A percentile compares a stretch with the other conserved stretches of the same genome.
phyloP scores from a whole-genome alignment of 164 flowering plant species.

The Aristolochia fimbriata region DNA sequence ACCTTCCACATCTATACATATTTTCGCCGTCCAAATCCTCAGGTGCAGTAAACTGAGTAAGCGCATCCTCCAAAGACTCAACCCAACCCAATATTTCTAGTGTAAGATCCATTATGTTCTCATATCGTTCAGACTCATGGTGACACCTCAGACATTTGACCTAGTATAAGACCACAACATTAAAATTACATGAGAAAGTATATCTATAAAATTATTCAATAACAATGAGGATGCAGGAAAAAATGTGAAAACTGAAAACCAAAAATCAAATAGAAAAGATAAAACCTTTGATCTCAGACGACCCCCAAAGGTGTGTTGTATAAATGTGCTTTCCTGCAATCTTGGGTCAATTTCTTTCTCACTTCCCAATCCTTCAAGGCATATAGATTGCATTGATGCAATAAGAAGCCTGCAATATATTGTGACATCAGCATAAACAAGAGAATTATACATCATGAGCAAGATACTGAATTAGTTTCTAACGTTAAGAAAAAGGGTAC shows the following conservation, averaged over 20 bases:
- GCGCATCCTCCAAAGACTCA: constrained; percentile 76
- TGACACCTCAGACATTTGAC: constrained; percentile 70
- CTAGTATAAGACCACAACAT: constrained; percentile 21
- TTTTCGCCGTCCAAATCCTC: constrained; percentile 94
- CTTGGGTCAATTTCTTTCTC: constrained; percentile 51
- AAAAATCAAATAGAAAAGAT: background rate
- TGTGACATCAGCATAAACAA: background rate
- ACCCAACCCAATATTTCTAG: constrained; percentile 81
- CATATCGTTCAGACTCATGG: constrained; percentile 68
- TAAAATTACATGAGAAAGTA: background rate
- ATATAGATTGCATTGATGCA: constrained; percentile 82
- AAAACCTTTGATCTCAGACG: constrained; percentile 69
- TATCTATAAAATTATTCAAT: too few relatives aligned
- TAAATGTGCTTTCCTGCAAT: constrained; percentile 81
- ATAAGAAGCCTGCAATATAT: constrained; percentile 46
- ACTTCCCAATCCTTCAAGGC: constrained; percentile 64
- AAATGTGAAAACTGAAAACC: too few relatives aligned
- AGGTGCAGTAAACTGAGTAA: constrained; percentile 65
- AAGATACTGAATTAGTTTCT: too few relatives aligned
- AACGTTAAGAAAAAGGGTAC: background rate
- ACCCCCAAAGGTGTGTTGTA: constrained; percentile 82
- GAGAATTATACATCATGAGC: too few relatives aligned
- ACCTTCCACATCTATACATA: constrained; percentile 90
- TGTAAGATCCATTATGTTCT: constrained; percentile 87
- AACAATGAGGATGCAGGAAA: too few relatives aligned